Conservation (phyloP, 192 early-diverging fungal species). For the Podila epicladia region DNA sequence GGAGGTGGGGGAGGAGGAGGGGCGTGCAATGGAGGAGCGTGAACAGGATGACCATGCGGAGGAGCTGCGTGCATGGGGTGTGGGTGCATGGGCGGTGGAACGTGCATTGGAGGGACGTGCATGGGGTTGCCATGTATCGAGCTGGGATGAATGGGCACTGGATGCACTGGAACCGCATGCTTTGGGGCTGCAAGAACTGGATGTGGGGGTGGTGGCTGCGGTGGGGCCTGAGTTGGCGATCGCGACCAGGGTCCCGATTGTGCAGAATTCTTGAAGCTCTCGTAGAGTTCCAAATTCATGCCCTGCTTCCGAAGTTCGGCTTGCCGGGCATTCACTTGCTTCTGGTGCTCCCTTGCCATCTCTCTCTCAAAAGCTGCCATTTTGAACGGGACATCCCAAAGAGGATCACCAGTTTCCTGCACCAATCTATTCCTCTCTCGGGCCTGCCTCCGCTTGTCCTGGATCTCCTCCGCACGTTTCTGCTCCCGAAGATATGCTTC, state of each 20-base stretch:
- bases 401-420: neutral
- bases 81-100: neutral
- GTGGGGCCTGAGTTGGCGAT: neutral
- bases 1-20: no score
- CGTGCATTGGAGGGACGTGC: no score
- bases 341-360: constrained; percentile 1
- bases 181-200: neutral
- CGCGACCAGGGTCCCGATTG: neutral
- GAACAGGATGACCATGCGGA: neutral
- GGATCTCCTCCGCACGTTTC: neutral
- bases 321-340: neutral
- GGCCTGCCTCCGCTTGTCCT: neutral
- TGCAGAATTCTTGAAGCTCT: neutral
- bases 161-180: no score
- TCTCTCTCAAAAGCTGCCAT: neutral
- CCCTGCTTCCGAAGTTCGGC: neutral
- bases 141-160: no score
- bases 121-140: no score
- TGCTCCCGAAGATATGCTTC: constrained; percentile 1
- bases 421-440: neutral
- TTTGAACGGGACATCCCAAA: neutral
- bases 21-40: no score
- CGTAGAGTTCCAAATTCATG: neutral
- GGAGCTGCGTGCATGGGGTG: neutral
- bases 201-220: neutral